Evolutionary conservation across 2,329 filamentous ascomycete genomes (phyloP).

Genomic region (Xylariaceae sp.): DNA sequence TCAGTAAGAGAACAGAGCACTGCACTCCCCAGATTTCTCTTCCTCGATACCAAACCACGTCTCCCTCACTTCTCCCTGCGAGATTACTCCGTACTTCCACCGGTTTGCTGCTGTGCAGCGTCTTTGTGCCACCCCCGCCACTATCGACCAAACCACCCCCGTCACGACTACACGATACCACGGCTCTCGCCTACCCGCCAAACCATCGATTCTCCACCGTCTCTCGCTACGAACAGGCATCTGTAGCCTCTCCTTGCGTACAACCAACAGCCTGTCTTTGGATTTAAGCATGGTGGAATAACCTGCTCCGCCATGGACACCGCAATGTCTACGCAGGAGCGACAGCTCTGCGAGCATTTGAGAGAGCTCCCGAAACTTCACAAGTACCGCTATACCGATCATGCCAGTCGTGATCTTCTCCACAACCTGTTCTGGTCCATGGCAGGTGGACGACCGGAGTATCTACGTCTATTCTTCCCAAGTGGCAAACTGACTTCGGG

Average conservation of each 20-base stretch:
- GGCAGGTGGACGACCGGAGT: slow-evolving; percentile 66
- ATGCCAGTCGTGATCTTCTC: slow-evolving; percentile 67
- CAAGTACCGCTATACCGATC: slow-evolving; percentile 68
- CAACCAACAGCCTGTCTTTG: neutral
- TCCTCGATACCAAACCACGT: no score
- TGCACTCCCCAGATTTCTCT: no score
- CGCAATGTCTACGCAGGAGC: slow-evolving; percentile 63
- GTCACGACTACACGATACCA: slow-evolving; percentile 1
- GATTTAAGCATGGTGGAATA: slow-evolving; percentile 23
- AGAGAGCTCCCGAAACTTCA: slow-evolving; percentile 69
- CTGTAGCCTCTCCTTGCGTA: neutral
- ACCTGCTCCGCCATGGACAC: slow-evolving; percentile 42
- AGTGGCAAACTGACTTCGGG: slow-evolving; percentile 58
- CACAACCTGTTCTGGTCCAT: slow-evolving; percentile 82
- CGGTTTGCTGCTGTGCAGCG: neutral
- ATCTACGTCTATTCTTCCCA: slow-evolving; percentile 77
- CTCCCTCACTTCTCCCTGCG: neutral
- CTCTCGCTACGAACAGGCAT: slow-evolving; percentile 1
- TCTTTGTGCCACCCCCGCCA: neutral
- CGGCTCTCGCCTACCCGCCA: neutral
- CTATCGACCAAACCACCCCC: slow-evolving; percentile 3
- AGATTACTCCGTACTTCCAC: neutral
- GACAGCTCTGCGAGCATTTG: slow-evolving; percentile 77
- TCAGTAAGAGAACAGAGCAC: neutral
- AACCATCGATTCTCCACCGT: neutral